A percentile compares a stretch with the other conserved stretches of the same genome.
These are phyloP conservation scores for Hypericum androsaemum DNA, from an alignment of 345 rosid genomes.

Conservation along the genomic window DNA sequence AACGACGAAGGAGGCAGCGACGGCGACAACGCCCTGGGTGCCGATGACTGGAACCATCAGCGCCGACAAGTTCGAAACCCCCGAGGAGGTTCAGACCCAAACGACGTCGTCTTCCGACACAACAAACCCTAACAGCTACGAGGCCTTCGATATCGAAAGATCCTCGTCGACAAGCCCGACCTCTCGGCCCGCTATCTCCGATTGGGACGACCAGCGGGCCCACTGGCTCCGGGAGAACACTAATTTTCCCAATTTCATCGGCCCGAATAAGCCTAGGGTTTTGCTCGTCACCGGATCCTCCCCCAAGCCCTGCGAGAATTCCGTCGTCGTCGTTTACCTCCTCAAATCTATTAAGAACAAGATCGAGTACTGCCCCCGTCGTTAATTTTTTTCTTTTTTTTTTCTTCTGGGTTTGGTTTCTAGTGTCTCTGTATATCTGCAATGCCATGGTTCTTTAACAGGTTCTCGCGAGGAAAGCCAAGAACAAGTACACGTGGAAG, in stretches of 20 bases:
- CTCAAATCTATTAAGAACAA: conserved; percentile 69
- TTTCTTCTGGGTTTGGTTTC: too few relatives aligned
- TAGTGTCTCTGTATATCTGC: too few relatives aligned
- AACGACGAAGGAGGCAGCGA: too few relatives aligned
- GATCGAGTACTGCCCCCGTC: conserved; percentile 60
- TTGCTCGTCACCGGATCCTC: too few relatives aligned
- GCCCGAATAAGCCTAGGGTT: too few relatives aligned
- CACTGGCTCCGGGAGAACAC: conserved; percentile 51
- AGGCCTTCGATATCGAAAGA: conserved; percentile 35
- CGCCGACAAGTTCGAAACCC: conserved; percentile 77
- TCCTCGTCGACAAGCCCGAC: conserved; percentile 32
- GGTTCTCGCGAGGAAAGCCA: too few relatives aligned
- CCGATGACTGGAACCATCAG: conserved; percentile 81
- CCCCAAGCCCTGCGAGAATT: conserved; percentile 69
- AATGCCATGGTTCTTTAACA: too few relatives aligned
- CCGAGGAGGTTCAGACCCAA: conserved; percentile 12
- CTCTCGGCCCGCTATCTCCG: conserved; percentile 52
- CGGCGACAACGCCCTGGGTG: too few relatives aligned
- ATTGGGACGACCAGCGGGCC: conserved; percentile 55
- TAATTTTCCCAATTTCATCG: conserved; percentile 37
- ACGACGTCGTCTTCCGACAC: conserved; percentile 16
- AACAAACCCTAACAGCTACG: too few relatives aligned
- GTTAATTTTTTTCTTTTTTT: too few relatives aligned
- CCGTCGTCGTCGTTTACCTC: conserved; percentile 57
- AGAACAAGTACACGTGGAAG: too few relatives aligned